Conservation (phyloP, 352 stramenopile species). For the Pythium aristosporum region DNA sequence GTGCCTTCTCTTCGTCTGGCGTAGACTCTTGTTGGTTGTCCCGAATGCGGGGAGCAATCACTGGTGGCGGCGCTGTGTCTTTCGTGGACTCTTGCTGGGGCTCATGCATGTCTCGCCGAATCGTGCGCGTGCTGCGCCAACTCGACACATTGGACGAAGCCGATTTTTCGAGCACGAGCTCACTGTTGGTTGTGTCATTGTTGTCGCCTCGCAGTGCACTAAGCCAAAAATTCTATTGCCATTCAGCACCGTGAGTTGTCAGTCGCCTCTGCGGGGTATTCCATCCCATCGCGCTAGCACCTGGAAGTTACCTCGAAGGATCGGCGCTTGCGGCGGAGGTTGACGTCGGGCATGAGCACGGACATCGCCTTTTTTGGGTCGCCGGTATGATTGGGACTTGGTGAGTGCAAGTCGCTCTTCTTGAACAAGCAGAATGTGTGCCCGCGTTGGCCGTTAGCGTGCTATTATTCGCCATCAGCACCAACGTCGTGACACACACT, state of each 20-base stretch:
- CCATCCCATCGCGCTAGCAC: not conserved
- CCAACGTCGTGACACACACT: slow-evolving; percentile 6
- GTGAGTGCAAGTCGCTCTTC: not conserved
- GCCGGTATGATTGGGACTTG: not conserved
- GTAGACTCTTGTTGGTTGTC: slow-evolving; percentile 3
- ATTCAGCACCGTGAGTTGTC: not conserved
- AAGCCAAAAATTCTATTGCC: slow-evolving; percentile 24
- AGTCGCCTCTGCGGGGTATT: not conserved
- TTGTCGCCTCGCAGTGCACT: slow-evolving; percentile 25
- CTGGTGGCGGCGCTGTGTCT: not conserved
- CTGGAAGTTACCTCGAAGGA: slow-evolving; percentile 43
- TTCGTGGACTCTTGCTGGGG: not conserved
- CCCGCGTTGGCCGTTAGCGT: not conserved
- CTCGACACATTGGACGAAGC: slow-evolving; percentile 20
- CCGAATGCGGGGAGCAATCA: not conserved
- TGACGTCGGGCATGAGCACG: slow-evolving; percentile 68
- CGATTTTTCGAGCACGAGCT: slow-evolving; percentile 11
- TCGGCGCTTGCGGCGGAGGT: slow-evolving; percentile 57
- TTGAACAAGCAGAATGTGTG: not conserved
- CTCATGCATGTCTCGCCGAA: not conserved
- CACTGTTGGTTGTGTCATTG: slow-evolving; percentile 27
- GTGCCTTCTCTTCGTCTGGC: not conserved
- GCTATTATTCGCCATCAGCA: slow-evolving; percentile 3
- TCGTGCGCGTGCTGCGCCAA: slow-evolving; percentile 15
- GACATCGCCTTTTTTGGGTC: slow-evolving; percentile 32